Conservation (phyloP, 371 early-diverging fungal genomes). For the Dentiscutata heterogama region DNA sequence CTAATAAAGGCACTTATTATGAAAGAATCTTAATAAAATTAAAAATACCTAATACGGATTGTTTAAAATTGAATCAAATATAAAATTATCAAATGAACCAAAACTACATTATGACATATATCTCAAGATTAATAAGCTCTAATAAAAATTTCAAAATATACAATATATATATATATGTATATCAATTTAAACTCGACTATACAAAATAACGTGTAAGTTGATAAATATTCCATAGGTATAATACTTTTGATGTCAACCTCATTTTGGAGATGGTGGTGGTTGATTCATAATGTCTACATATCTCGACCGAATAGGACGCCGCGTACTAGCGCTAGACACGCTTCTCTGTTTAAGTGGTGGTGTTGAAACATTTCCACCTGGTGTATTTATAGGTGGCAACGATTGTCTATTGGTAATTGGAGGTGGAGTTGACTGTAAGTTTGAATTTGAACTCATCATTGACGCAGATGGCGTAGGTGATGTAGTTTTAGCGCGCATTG, state of each 20-base stretch:
- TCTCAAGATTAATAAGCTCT: no score
- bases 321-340: slow-evolving; percentile 27
- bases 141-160: no score
- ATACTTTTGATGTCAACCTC: not conserved
- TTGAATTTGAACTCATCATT: slow-evolving; percentile 7
- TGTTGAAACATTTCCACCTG: not conserved
- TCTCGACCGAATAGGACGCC: not conserved
- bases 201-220: no score
- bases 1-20: no score
- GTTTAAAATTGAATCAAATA: no score
- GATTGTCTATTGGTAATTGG: not conserved
- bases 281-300: slow-evolving; percentile 45
- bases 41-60: no score
- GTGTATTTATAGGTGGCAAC: slow-evolving; percentile 20
- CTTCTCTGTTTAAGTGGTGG: not conserved
- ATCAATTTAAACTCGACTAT: no score
- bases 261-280: slow-evolving; percentile 14
- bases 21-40: no score
- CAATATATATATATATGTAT: no score
- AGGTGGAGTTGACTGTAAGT: not conserved
- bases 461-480: slow-evolving; percentile 29
- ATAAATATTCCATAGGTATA: no score
- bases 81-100: no score
- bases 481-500: slow-evolving; percentile 21
- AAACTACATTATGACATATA: no score